Evolutionary conservation across 257 asterid species (phyloP).

Genomic region (Rubia yunnanensis): DNA sequence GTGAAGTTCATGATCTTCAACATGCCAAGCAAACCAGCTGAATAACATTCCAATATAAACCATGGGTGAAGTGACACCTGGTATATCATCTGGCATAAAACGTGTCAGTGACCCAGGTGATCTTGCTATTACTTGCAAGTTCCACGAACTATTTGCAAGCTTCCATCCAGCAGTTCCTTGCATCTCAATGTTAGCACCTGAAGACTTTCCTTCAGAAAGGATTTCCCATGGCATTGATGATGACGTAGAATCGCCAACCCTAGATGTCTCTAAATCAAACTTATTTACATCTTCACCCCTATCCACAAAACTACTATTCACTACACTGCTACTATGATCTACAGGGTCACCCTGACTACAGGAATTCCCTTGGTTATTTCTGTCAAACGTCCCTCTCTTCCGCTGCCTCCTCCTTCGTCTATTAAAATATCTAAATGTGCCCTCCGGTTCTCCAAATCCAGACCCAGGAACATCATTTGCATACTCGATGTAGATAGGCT

Average conservation of each 20-base stretch:
- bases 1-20: conserved; percentile 99
- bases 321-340: conserved; percentile 14
- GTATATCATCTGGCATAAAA: conserved; percentile 98
- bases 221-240: conserved; percentile 22
- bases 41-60: conserved; percentile 92
- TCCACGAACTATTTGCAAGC: conserved; percentile 96
- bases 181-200: conserved; percentile 35
- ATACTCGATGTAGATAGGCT: conserved; percentile 84
- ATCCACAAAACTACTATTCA: conserved; percentile 23
- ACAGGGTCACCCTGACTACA: conserved; percentile 33
- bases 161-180: conserved; percentile 95
- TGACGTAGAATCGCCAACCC: conserved; percentile 21
- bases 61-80: conserved; percentile 99
- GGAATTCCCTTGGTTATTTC: conserved; percentile 37
- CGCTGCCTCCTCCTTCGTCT: conserved; percentile 51
- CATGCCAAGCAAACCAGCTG: conserved; percentile 99
- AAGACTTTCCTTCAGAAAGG: conserved; percentile 28
- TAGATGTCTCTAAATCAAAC: conserved; percentile 25
- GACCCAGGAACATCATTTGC: conserved; percentile 99
- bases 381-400: conserved; percentile 61
- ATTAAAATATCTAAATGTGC: conserved; percentile 36
- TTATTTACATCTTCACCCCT: conserved; percentile 28
- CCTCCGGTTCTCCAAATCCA: conserved; percentile 89
- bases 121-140: conserved; percentile 89
- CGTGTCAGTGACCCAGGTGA: conserved; percentile 95